A percentile compares a stretch with the other conserved stretches of the same genome.
These are phyloP conservation scores for fission yeast (Schizosaccharomyces pombe) DNA, from an alignment of 805 yeast species.

Conservation along the genomic window ASM294v3 CU329670.1:2252501-2253000, in stretches of 20 bases:
- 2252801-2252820: neutral
- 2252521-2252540: conserved; percentile 13
- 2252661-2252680: conserved; percentile 31
- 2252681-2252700: conserved; percentile 50
- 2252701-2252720: conserved; percentile 60
- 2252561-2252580: neutral
- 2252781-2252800: neutral
- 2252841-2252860: conserved; percentile 54
- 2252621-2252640: conserved; percentile 48
- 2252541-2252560: neutral
- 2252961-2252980: neutral
- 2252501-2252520: conserved; percentile 14
- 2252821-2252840: conserved; percentile 43
- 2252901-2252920: conserved; percentile 1
- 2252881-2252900: conserved; percentile 17
- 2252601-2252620: conserved; percentile 38
- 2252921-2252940: too few species aligned
- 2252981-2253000: conserved; percentile 33
- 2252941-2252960: neutral
- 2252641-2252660: conserved; percentile 46
- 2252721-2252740: conserved; percentile 59
- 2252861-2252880: conserved; percentile 48
- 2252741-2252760: conserved; percentile 42
- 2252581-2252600: conserved; percentile 8
- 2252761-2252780: conserved; percentile 27